phyloP scores from a whole-genome alignment of 257 asterid species.

The Solanum medicagineum region DNA sequence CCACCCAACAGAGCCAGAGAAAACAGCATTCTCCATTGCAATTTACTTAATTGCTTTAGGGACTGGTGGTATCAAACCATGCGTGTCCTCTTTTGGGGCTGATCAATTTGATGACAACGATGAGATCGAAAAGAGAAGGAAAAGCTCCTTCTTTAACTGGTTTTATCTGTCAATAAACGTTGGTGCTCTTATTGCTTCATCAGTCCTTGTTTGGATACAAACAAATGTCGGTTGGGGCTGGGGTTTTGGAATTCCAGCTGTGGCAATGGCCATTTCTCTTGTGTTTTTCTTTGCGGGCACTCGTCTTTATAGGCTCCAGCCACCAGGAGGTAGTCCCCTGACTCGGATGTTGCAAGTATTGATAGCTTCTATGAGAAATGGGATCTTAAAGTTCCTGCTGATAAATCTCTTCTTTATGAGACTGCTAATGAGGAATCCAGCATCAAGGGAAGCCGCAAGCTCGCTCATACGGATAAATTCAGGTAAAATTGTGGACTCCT shows the following conservation, averaged over 20 bases:
- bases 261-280: not conserved
- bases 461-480: slow-evolving; percentile 55
- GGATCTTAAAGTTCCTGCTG: not conserved
- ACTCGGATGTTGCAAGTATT: not conserved
- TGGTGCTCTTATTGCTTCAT: not conserved
- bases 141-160: not conserved
- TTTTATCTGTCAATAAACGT: not conserved
- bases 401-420: not conserved
- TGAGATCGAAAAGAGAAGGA: not conserved
- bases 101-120: not conserved
- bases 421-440: not conserved
- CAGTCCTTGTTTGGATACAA: not conserved
- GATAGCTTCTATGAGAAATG: not conserved
- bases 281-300: not conserved
- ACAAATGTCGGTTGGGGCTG: not conserved
- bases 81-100: not conserved
- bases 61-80: not conserved
- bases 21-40: not conserved
- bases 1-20: slow-evolving; percentile 23
- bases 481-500: slow-evolving; percentile 18
- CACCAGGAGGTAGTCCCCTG: not conserved
- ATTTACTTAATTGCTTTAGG: not conserved
- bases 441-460: slow-evolving; percentile 54
- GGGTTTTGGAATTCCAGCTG: not conserved
- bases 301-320: not conserved